A percentile compares a stretch with the other conserved stretches of the same genome.
phyloP scores from a whole-genome alignment of 1,139 yeast species.

The Geotrichum restrictum region DNA sequence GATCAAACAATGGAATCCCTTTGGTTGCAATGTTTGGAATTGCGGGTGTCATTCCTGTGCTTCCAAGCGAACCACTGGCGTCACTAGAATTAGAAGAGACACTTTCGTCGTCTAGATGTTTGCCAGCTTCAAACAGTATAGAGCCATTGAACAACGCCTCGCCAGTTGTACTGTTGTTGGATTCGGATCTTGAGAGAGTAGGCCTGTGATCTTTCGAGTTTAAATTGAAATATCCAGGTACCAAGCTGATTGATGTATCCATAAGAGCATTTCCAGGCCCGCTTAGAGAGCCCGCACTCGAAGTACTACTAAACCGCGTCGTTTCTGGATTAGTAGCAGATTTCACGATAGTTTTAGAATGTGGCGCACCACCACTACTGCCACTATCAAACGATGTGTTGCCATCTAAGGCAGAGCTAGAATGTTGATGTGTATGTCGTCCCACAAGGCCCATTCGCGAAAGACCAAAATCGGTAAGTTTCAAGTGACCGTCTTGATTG shows the following conservation, averaged over 20 bases:
- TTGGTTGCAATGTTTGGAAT: conserved; percentile 4
- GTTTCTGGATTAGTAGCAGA: conserved; percentile 16
- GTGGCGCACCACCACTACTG: conserved; percentile 3
- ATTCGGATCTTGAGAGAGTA: conserved; percentile 16
- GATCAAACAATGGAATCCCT: conserved; percentile 28
- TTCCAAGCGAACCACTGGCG: conserved; percentile 10
- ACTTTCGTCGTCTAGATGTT: conserved; percentile 16
- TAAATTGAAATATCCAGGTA: conserved; percentile 33
- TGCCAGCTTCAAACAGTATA: conserved; percentile 11
- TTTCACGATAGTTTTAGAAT: conserved; percentile 11
- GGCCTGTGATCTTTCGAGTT: conserved; percentile 14
- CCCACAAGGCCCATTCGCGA: conserved; percentile 86
- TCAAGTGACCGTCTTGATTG: conserved; percentile 81
- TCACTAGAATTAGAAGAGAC: conserved; percentile 13
- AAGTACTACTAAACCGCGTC: conserved; percentile 13
- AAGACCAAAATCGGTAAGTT: conserved; percentile 91
- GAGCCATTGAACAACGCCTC: conserved; percentile 21
- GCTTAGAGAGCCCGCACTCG: conserved; percentile 14
- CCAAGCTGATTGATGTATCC: conserved; percentile 33
- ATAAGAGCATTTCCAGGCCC: conserved; percentile 20
- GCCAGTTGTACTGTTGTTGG: conserved; percentile 19
- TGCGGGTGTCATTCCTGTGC: conserved; percentile 1
- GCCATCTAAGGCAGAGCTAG: conserved; percentile 35
- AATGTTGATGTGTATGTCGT: conserved; percentile 57
- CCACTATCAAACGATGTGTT: conserved; percentile 5